Evolutionary conservation across 768 basidiomycete species (phyloP), one percentile per base, ranked within the genome.

Genomic region (Leucocoprinus leucothites): DNA sequence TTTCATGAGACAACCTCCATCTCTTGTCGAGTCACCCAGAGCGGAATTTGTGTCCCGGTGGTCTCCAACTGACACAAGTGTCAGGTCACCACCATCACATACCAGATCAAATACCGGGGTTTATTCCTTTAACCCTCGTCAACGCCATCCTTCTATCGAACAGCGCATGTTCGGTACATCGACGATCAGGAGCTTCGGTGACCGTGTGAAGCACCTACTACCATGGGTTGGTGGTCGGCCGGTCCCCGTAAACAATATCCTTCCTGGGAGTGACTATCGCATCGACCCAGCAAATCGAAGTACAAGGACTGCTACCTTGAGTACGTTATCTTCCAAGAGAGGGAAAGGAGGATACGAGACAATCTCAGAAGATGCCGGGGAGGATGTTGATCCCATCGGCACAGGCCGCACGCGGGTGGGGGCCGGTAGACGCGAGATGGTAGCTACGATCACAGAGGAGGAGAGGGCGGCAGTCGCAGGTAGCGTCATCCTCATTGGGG

Each of bases 401-500:
- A 41, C 35, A 9, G 45, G 53, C 41, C 46, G 38, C 18, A 48
- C 36, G 9, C 25, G 35, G 14, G 16, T 19, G 9, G 19, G 19
- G 0, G 36, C 5, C 2, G 9, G 13, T 41, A n/a, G 46, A 13
- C 24, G 14, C 2, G 22, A 7, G 41, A 28, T 18, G 18, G 57
- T 31, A 2, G 56, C 36, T 35, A 38, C 58, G 16, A 58, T 63
- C 24, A 50, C 60, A 18, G 48, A 51, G 2, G 52, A 53, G 5
- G 55, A 59, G 45, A 51, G 48, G 34, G 42, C 49, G n/a, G 31
- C 57, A 42, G 40, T 56, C 44, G 36, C 50, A n/a, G 22, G 42
- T 8, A 59, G 59, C 53, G 19, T 59, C 38, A 48, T 55, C 45
- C 18, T 58, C 53, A 49, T 54, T 40, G 53, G 56, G 35, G 57